Conservation (phyloP, 2,329 filamentous ascomycete genomes). For the Fusarium coicis region DNA sequence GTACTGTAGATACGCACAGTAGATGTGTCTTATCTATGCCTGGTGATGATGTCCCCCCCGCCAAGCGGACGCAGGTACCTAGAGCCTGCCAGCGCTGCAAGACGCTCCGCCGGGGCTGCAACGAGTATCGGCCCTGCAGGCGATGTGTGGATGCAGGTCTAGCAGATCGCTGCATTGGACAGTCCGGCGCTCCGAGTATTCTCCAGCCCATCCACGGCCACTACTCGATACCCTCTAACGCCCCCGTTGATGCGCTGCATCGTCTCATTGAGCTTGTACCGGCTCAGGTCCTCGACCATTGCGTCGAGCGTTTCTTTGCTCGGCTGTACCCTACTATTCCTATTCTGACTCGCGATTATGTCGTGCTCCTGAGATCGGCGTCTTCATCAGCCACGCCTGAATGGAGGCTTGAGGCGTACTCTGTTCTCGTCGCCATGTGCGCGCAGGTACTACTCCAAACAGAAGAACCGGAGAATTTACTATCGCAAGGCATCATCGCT, state of each 20-base stretch:
- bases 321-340: slow-evolving; percentile 56
- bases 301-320: slow-evolving; percentile 53
- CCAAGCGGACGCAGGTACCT: slow-evolving; percentile 56
- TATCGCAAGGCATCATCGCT: slow-evolving; percentile 47
- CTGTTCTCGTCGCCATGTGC: slow-evolving; percentile 53
- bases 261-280: slow-evolving; percentile 50
- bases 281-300: slow-evolving; percentile 50
- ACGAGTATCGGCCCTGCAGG: slow-evolving; percentile 56
- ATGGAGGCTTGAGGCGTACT: slow-evolving; percentile 49
- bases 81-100: slow-evolving; percentile 57
- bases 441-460: slow-evolving; percentile 56
- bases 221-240: neutral
- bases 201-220: slow-evolving; percentile 8
- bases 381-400: slow-evolving; percentile 37
- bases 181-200: slow-evolving; percentile 17
- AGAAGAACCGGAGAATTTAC: slow-evolving; percentile 49
- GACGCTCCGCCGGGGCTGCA: slow-evolving; percentile 56
- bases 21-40: slow-evolving; percentile 15
- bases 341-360: slow-evolving; percentile 53
- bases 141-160: slow-evolving; percentile 56
- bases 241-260: slow-evolving; percentile 25
- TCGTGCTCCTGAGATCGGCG: slow-evolving; percentile 44
- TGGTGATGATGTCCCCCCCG: slow-evolving; percentile 23
- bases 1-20: neutral
- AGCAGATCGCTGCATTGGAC: slow-evolving; percentile 51